Conservation (phyloP, 1,284 basidiomycete genomes). For the Microbotryum lychnidis-dioicae region DNA sequence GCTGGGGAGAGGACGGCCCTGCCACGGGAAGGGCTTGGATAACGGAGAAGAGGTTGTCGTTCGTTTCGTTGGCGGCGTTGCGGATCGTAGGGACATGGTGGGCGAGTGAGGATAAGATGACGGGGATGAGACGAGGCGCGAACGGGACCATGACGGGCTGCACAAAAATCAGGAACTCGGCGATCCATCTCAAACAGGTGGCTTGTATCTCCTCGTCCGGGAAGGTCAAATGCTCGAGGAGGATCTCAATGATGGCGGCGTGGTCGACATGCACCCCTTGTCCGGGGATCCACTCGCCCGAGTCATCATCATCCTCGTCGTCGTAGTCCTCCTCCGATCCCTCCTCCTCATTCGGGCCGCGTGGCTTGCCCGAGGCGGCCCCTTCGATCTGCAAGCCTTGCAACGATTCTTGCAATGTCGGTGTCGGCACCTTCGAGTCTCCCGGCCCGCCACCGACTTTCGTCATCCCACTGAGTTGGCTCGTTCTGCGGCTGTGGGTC, state of each 20-base stretch:
- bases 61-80: conserved; percentile 73
- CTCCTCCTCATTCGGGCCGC: conserved; percentile 26
- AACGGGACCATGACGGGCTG: conserved; percentile 90
- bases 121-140: conserved; percentile 82
- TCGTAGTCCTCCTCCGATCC: conserved; percentile 35
- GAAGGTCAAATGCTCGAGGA: conserved; percentile 78
- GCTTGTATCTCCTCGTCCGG: conserved; percentile 49
- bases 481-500: conserved; percentile 7
- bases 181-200: conserved; percentile 69
- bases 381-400: too few species aligned
- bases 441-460: conserved; percentile 8
- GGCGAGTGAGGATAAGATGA: conserved; percentile 87
- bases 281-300: conserved; percentile 75
- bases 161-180: conserved; percentile 80
- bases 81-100: conserved; percentile 86
- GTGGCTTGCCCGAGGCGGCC: neutral
- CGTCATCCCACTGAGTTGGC: conserved; percentile 1
- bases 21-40: conserved; percentile 76
- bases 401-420: too few species aligned
- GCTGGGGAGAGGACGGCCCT: conserved; percentile 43
- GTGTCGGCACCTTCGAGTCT: neutral
- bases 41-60: conserved; percentile 72
- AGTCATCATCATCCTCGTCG: conserved; percentile 37
- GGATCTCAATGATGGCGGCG: conserved; percentile 82
- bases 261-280: conserved; percentile 90